phyloP scores from a whole-genome alignment of 148 eudicot species.

The Agrostemma githago region DNA sequence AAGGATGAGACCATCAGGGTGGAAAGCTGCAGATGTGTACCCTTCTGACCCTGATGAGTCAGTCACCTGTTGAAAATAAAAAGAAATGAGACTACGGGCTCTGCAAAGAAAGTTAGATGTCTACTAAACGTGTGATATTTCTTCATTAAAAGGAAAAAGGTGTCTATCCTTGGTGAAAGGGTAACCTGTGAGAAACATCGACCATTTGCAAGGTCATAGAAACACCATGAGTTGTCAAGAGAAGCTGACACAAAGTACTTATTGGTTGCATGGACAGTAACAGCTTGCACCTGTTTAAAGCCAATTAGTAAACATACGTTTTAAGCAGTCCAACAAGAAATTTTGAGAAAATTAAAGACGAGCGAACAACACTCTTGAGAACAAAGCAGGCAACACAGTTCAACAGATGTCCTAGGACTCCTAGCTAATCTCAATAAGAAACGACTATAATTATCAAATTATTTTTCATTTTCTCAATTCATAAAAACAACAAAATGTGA shows the following conservation, averaged over 20 bases:
- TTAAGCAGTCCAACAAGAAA: neutral
- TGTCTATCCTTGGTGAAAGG: constrained; percentile 10
- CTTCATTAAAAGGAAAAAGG: neutral
- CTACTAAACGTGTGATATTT: neutral
- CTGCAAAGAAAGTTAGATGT: neutral
- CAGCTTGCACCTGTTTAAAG: constrained; percentile 78
- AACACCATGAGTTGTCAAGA: constrained; percentile 93
- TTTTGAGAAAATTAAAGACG: neutral
- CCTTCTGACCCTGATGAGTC: constrained; percentile 74
- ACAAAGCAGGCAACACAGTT: neutral
- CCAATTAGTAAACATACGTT: neutral
- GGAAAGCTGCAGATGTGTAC: constrained; percentile 92
- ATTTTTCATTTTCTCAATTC: neutral
- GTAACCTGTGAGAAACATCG: constrained; percentile 84
- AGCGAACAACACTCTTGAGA: neutral
- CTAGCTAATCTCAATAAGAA: neutral
- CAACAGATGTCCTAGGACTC: neutral
- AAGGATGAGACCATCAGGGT: constrained; percentile 97
- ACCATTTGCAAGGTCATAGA: constrained; percentile 77
- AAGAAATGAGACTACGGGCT: neutral
- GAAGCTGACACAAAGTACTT: constrained; percentile 87
- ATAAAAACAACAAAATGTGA: neutral
- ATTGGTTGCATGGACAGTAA: constrained; percentile 84
- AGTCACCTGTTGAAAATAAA: constrained; percentile 47
- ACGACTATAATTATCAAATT: neutral